These are phyloP conservation scores for Globisporangium irregulare DNA, from an alignment of 352 stramenopile species.

Conservation along the genomic window DNA sequence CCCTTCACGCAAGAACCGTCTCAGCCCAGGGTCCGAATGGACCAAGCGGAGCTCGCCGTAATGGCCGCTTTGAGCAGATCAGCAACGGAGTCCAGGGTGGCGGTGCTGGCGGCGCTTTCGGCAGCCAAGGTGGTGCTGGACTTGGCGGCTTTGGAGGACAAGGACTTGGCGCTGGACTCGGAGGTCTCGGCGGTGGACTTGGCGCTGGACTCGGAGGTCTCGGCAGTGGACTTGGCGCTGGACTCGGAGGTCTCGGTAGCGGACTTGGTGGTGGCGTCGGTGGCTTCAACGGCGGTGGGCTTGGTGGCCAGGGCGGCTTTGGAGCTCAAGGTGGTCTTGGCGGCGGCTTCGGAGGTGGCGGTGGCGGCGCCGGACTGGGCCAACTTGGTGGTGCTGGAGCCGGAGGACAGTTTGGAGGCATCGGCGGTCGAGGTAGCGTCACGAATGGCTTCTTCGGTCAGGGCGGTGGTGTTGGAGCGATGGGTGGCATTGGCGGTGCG, in stretches of 20 bases:
- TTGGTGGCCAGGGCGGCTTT: background rate
- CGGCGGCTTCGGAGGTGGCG: background rate
- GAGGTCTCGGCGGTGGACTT: background rate
- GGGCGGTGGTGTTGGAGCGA: background rate
- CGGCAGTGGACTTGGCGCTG: background rate
- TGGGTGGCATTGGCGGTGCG: background rate
- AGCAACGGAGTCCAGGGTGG: background rate
- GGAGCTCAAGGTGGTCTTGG: conserved; percentile 3
- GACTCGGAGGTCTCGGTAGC: background rate
- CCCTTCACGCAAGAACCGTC: background rate
- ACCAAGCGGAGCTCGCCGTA: background rate
- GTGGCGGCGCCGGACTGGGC: background rate
- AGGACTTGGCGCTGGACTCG: background rate
- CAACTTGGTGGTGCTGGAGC: background rate
- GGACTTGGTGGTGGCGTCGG: background rate
- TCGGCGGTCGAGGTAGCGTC: background rate
- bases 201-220: no score
- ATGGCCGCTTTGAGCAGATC: conserved; percentile 7
- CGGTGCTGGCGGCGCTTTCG: background rate
- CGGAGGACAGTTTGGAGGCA: background rate
- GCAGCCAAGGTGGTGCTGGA: background rate
- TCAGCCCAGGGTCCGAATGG: background rate
- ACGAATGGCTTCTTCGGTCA: conserved; percentile 8
- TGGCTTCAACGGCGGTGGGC: background rate
- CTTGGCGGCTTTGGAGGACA: background rate